Conservation (phyloP, 2,329 filamentous ascomycete genomes). For the Tolypocladium album region DNA sequence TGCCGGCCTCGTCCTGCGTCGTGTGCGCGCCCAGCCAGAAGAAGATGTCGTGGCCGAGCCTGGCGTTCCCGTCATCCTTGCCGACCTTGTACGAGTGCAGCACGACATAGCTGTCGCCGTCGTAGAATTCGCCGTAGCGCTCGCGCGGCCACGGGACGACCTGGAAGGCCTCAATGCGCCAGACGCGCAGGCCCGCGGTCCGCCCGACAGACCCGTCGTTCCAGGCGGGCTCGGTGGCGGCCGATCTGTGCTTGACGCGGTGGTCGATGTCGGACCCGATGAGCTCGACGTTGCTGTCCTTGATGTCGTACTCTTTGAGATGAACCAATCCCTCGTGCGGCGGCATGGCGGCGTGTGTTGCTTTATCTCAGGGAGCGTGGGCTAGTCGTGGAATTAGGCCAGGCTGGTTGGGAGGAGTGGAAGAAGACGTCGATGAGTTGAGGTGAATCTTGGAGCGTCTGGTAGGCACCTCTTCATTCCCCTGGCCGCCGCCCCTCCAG, state of each 20-base stretch:
- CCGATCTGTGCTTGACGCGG: conserved; percentile 56
- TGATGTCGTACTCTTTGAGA: conserved; percentile 53
- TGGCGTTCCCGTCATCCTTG: conserved; percentile 25
- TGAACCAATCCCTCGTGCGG: conserved; percentile 53
- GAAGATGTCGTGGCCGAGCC: conserved; percentile 53
- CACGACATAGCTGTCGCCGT: conserved; percentile 59
- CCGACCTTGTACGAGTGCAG: conserved; percentile 47
- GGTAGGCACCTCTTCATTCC: neutral
- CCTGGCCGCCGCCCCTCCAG: neutral
- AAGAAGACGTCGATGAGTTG: neutral
- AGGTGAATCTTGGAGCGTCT: no score
- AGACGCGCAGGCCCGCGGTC: conserved; percentile 44
- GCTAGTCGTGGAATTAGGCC: no score
- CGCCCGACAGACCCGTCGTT: conserved; percentile 44
- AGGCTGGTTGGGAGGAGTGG: neutral
- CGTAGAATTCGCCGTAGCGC: conserved; percentile 49
- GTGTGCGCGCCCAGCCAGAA: conserved; percentile 60
- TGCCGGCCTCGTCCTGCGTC: conserved; percentile 57
- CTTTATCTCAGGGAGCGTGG: no score
- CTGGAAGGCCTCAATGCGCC: conserved; percentile 58
- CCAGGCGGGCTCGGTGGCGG: conserved; percentile 56
- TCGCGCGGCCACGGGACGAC: conserved; percentile 50
- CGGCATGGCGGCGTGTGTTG: conserved; percentile 33
- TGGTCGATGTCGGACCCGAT: conserved; percentile 56
- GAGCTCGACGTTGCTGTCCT: conserved; percentile 57